Conservation (phyloP, 139 green algal species). For the Asterochloris erici region DNA sequence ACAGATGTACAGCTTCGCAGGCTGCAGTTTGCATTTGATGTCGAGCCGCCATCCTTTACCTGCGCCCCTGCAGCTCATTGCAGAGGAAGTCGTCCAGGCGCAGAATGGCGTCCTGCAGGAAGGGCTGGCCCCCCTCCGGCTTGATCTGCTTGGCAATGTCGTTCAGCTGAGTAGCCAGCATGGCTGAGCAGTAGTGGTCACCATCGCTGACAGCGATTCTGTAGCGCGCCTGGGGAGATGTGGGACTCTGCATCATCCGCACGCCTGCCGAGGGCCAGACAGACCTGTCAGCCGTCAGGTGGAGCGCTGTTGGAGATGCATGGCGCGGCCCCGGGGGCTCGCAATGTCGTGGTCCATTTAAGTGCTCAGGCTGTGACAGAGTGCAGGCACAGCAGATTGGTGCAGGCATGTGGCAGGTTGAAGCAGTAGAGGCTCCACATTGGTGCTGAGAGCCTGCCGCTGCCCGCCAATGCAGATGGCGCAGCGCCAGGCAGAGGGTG, state of each 20-base stretch:
- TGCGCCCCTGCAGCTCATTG: conserved; percentile 1
- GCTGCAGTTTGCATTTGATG: neutral
- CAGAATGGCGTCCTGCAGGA: conserved; percentile 38
- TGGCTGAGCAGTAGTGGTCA: conserved; percentile 40
- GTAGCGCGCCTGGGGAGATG: conserved; percentile 35
- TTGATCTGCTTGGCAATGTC: conserved; percentile 37
- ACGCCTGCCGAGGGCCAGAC: neutral
- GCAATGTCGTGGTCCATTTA: neutral
- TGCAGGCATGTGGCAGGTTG: too few relatives aligned
- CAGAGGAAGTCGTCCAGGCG: conserved; percentile 18
- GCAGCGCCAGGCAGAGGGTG: neutral
- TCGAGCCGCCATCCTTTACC: neutral
- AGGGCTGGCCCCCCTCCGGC: too few relatives aligned
- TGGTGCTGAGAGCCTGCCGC: too few relatives aligned
- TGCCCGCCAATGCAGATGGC: too few relatives aligned
- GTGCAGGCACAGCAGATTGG: neutral
- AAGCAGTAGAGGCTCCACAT: too few relatives aligned
- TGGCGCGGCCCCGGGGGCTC: neutral
- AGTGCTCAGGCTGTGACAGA: neutral
- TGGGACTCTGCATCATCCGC: neutral
- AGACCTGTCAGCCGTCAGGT: neutral
- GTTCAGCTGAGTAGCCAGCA: conserved; percentile 82
- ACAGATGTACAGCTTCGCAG: too few relatives aligned
- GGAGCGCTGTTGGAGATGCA: neutral
- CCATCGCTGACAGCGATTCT: conserved; percentile 68